Conservation (phyloP, 352 stramenopile species). For the Pythium apleroticum region DNA sequence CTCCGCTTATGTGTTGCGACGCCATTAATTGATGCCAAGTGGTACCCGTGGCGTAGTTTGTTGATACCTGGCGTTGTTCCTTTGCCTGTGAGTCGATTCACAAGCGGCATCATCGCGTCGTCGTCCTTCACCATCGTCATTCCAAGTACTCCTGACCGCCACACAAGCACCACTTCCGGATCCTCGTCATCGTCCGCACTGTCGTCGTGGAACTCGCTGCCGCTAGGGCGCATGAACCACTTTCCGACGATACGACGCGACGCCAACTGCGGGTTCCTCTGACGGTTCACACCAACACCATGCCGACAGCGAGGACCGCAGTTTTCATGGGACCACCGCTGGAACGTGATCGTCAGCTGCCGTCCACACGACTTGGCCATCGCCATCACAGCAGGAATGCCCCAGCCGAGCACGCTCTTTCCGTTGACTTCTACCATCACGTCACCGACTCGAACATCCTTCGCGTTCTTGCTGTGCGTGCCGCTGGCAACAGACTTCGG, state of each 20-base stretch:
- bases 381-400: conserved; percentile 39
- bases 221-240: conserved; percentile 15
- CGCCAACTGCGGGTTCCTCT: not conserved
- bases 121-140: conserved; percentile 53
- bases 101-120: conserved; percentile 45
- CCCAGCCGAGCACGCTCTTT: conserved; percentile 41
- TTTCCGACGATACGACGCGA: not conserved
- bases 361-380: conserved; percentile 35
- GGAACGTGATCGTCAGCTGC: conserved; percentile 54
- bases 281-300: conserved; percentile 2
- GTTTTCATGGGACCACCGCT: conserved; percentile 33
- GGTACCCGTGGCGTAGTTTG: conserved; percentile 40
- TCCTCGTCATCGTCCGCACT: conserved; percentile 13
- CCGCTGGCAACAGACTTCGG: not conserved
- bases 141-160: conserved; percentile 44
- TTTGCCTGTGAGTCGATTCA: conserved; percentile 75
- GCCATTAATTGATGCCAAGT: conserved; percentile 57
- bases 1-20: conserved; percentile 23
- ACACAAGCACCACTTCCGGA: conserved; percentile 44
- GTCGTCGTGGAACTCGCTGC: conserved; percentile 24
- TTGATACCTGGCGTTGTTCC: conserved; percentile 42
- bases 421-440: conserved; percentile 60
- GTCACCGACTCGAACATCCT: conserved; percentile 37
- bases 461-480: not conserved
- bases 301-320: conserved; percentile 19